Percentiles rank a stretch among this genome's conserved stretches.
Conservation (phyloP, 2,329 filamentous ascomycete genomes). For the Penicillium rolfsii region DNA sequence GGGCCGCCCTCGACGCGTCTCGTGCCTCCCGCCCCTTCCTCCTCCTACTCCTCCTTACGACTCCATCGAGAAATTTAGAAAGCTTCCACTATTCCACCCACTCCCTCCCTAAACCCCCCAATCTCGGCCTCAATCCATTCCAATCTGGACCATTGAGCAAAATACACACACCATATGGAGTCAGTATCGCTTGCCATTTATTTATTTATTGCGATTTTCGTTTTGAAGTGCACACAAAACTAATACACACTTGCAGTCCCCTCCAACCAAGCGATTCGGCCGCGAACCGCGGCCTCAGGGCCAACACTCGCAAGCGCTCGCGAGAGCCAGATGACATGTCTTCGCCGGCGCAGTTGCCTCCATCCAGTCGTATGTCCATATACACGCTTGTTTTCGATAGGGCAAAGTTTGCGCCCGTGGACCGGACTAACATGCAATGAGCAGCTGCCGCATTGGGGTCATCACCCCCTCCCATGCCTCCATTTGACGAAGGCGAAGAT, state of each 20-base stretch:
- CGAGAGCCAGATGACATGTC: conserved; percentile 67
- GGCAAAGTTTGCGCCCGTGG: conserved; percentile 10
- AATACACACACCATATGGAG: conserved; percentile 35
- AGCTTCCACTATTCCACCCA: conserved; percentile 2
- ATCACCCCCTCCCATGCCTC: conserved; percentile 61
- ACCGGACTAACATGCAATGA: conserved; percentile 17
- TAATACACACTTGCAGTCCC: conserved; percentile 50
- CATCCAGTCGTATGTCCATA: conserved; percentile 62
- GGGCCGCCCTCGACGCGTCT: conserved; percentile 12
- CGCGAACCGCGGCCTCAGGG: conserved; percentile 72
- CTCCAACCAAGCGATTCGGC: conserved; percentile 79
- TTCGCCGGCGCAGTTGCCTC: conserved; percentile 60
- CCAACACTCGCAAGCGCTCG: conserved; percentile 63
- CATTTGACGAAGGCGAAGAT: conserved; percentile 51
- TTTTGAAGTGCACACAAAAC: conserved; percentile 8
- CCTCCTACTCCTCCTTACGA: conserved; percentile 21
- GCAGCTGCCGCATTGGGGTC: conserved; percentile 46
- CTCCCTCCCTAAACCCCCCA: background rate
- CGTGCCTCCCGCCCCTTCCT: conserved; percentile 20
- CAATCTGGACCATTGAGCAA: conserved; percentile 12
- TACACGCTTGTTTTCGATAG: conserved; percentile 10
- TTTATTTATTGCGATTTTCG: background rate
- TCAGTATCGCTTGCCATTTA: conserved; percentile 23
- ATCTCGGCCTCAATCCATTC: conserved; percentile 4
- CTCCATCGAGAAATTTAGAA: conserved; percentile 12